phyloP scores from a whole-genome alignment of 441 rosid genomes.

The Kokia cookei region DNA sequence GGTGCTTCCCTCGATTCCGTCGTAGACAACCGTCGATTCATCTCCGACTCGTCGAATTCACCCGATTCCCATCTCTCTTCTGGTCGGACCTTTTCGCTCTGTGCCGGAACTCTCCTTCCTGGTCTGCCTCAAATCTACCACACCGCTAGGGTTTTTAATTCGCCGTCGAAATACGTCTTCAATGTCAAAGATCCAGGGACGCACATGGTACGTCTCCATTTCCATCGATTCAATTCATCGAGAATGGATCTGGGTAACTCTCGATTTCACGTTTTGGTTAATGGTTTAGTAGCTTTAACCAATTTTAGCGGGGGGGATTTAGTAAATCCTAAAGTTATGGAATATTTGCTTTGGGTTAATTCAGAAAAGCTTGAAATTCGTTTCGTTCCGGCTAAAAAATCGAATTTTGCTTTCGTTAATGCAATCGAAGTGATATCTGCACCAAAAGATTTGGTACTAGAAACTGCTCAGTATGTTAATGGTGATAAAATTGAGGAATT shows the following conservation, averaged over 20 bases:
- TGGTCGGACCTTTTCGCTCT: slow-evolving; percentile 23
- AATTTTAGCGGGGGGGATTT: slow-evolving; percentile 40
- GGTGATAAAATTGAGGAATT: slow-evolving; percentile 32
- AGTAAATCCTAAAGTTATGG: slow-evolving; percentile 40
- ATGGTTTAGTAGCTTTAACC: slow-evolving; percentile 47
- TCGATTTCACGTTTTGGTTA: slow-evolving; percentile 58
- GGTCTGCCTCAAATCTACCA: slow-evolving; percentile 39
- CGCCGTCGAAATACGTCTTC: slow-evolving; percentile 53
- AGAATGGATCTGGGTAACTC: slow-evolving; percentile 24
- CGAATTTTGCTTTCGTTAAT: slow-evolving; percentile 60
- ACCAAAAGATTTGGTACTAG: slow-evolving; percentile 65
- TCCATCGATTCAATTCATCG: slow-evolving; percentile 39
- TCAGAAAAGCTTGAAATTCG: slow-evolving; percentile 38
- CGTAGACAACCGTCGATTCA: slow-evolving; percentile 51
- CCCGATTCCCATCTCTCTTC: slow-evolving; percentile 22
- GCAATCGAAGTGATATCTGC: slow-evolving; percentile 88
- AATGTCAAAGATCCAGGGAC: slow-evolving; percentile 47
- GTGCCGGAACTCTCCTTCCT: slow-evolving; percentile 16
- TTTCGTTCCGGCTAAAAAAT: slow-evolving; percentile 41
- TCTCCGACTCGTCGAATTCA: slow-evolving; percentile 28
- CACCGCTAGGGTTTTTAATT: slow-evolving; percentile 53
- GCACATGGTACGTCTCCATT: slow-evolving; percentile 67
- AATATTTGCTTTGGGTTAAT: slow-evolving; percentile 52
- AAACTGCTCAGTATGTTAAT: slow-evolving; percentile 36
- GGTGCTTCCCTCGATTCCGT: slow-evolving; percentile 54